These are phyloP conservation scores for Metschnikowia corniflorae DNA, from an alignment of 805 yeast genomes.

Conservation along the genomic window DNA sequence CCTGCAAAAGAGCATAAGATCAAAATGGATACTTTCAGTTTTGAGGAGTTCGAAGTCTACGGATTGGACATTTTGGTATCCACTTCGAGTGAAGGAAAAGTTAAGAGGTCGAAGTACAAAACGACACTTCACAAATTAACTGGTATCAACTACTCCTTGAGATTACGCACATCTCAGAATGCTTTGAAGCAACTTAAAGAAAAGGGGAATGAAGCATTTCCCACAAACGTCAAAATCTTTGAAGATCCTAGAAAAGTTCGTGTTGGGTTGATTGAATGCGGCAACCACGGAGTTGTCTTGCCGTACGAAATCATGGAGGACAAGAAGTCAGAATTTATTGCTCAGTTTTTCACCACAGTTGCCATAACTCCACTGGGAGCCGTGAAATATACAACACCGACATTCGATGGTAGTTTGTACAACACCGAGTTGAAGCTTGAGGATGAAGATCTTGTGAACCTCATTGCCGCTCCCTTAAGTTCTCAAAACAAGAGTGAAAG, in stretches of 20 bases:
- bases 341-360: constrained; percentile 72
- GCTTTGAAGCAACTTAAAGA: constrained; percentile 64
- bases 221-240: constrained; percentile 61
- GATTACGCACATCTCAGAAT: constrained; percentile 66
- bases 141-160: constrained; percentile 63
- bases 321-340: constrained; percentile 61
- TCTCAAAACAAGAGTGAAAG: no score
- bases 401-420: constrained; percentile 46
- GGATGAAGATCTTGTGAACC: constrained; percentile 42
- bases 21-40: constrained; percentile 60
- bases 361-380: constrained; percentile 72
- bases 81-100: constrained; percentile 64
- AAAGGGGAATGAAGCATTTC: constrained; percentile 60
- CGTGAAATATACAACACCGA: constrained; percentile 58
- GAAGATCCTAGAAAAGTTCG: constrained; percentile 69
- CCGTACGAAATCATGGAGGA: constrained; percentile 69
- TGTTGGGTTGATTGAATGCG: constrained; percentile 71
- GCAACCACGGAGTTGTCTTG: constrained; percentile 60
- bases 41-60: constrained; percentile 73
- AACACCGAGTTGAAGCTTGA: constrained; percentile 54
- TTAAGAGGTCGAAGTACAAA: constrained; percentile 52
- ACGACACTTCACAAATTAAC: constrained; percentile 73
- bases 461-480: constrained; percentile 17
- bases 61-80: constrained; percentile 71
- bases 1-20: constrained; percentile 64